A percentile compares a stretch with the other conserved stretches of the same genome.
Evolutionary conservation across 768 basidiomycete species (phyloP).

Genomic region (Coprinellus aureogranulatus): DNA sequence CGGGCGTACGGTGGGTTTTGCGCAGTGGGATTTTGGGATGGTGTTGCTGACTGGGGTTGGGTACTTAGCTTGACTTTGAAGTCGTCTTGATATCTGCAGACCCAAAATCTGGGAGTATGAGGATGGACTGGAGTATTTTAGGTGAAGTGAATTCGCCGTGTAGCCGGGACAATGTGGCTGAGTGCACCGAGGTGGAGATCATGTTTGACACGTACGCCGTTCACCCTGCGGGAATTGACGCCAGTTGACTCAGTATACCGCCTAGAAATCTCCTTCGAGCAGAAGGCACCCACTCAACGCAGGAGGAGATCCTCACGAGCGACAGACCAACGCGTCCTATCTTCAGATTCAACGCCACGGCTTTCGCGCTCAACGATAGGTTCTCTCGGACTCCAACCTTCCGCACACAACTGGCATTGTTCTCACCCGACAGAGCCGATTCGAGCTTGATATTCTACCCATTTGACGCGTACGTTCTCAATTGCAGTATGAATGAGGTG

Average conservation of each 20-base stretch:
- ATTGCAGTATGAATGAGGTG: background rate
- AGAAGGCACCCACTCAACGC: constrained; percentile 3
- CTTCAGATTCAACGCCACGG: constrained; percentile 19
- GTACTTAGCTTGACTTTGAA: constrained; percentile 11
- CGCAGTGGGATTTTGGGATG: too few relatives aligned
- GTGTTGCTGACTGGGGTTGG: too few relatives aligned
- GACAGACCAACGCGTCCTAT: constrained; percentile 18
- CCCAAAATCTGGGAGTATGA: constrained; percentile 16
- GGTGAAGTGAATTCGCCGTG: constrained; percentile 19
- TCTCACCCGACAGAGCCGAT: constrained; percentile 15
- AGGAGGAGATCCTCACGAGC: constrained; percentile 13
- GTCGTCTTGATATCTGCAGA: constrained; percentile 19
- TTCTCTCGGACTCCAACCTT: constrained; percentile 21
- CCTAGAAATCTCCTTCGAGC: constrained; percentile 17
- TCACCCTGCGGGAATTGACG: background rate
- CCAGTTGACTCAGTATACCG: too few relatives aligned
- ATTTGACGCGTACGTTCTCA: constrained; percentile 17
- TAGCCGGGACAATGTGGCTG: constrained; percentile 11
- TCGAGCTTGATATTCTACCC: constrained; percentile 22
- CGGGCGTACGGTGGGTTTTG: constrained; percentile 3
- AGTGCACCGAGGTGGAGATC: constrained; percentile 20
- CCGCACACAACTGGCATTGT: constrained; percentile 20
- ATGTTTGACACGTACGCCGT: constrained; percentile 21
- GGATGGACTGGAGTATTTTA: constrained; percentile 20
- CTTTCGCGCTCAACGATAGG: constrained; percentile 12